Evolutionary conservation across 768 basidiomycete species (phyloP), one percentile per base, ranked within the genome.

Genomic region (Podaxis mareebaensis): DNA sequence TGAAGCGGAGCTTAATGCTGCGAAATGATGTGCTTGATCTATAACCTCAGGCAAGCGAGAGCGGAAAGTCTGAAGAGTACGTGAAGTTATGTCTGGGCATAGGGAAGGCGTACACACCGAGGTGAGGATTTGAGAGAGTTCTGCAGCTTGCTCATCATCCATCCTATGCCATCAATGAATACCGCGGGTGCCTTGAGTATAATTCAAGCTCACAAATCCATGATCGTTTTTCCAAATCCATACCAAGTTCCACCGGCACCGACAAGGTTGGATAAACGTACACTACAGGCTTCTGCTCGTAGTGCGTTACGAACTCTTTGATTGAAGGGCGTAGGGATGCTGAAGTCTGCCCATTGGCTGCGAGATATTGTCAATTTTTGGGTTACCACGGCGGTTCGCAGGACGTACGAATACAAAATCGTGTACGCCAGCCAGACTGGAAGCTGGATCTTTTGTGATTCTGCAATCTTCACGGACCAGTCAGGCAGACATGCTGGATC

Each of bases 361-460:
- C 28, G 22, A 44, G 24, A 5, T 20, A 13, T 46, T n/a, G 58
- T 66, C n/a, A 65, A 39, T 56, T 53, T 11, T 63, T 46, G 17
- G 53, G 20, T 28, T n/a, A 42, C 44, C 20, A 61, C 4, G 30
- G 56, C 30, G 22, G 26, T 36, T 20, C 10, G 11, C 8, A 24
- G 44, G 24, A 74, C 80, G 53, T 53, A 94, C 92, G 91, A 90
- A 70, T 89, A 88, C 54, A 95, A 84, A 60, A 96, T 81, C 58
- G 90, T 91, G 68, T 94, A 92, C 0, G 90, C 92, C 55, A 98
- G 82, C 96, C 96, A 98, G 67, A 95, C 85, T 2, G 96, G 95
- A 10, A 98, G 78, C 67, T 92, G 90, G 1, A 91, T 77, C 72
- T 94, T 96, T 70, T 85, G 87, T 33, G 83, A 76, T 13, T 86